phyloP scores from a whole-genome alignment of 192 early-diverging fungal genomes.

The Coemansia sp. region DNA sequence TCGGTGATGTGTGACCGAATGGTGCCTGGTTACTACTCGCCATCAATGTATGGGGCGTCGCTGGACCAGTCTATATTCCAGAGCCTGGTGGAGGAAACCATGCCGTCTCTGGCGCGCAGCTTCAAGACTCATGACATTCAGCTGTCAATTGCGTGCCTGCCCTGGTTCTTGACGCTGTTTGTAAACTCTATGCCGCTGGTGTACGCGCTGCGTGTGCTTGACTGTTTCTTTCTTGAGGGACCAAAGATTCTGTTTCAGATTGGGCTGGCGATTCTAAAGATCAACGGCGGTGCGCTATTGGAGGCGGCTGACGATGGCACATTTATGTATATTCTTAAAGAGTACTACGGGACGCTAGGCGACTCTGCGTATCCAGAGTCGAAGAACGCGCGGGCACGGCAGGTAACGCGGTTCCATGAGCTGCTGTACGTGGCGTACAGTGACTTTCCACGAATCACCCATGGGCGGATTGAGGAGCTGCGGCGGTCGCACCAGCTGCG shows the following conservation, averaged over 20 bases:
- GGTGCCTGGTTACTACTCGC: conserved; percentile 95
- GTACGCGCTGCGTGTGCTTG: conserved; percentile 84
- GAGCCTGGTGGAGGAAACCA: conserved; percentile 79
- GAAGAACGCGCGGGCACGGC: conserved; percentile 56
- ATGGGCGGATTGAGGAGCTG: conserved; percentile 72
- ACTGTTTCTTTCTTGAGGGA: conserved; percentile 98
- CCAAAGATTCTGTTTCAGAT: conserved; percentile 96
- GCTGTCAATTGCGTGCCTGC: conserved; percentile 92
- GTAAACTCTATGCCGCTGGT: conserved; percentile 94
- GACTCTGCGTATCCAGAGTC: conserved; percentile 68
- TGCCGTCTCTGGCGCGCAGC: conserved; percentile 85
- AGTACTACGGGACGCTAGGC: conserved; percentile 81
- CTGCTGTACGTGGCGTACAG: conserved; percentile 88
- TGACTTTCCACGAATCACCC: conserved; percentile 83
- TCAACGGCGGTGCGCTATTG: conserved; percentile 79
- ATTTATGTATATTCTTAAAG: conserved; percentile 82
- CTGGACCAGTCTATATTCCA: conserved; percentile 96
- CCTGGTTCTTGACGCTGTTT: conserved; percentile 96
- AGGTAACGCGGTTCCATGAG: conserved; percentile 82
- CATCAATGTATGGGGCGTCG: conserved; percentile 97
- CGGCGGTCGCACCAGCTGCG: conserved; percentile 83
- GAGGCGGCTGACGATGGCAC: conserved; percentile 69
- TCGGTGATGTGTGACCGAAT: conserved; percentile 86
- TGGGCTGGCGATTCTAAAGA: conserved; percentile 86
- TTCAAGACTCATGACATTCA: conserved; percentile 89